Evolutionary conservation across 1,139 yeast genomes (phyloP), one percentile per base, ranked within the genome.

Genomic region (Taphrina confusa): DNA sequence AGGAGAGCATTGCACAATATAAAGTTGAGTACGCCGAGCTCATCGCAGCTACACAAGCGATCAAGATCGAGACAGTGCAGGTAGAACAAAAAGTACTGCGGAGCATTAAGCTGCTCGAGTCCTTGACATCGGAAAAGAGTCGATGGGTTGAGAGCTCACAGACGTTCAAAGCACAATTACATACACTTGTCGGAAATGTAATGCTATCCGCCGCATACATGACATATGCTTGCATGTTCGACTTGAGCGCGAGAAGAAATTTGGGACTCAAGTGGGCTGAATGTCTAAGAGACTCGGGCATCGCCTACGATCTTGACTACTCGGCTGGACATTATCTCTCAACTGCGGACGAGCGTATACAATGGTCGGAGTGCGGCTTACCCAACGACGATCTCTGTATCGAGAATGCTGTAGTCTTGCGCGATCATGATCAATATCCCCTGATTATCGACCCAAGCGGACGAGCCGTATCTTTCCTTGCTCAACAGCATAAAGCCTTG

Each of bases 401-500:
- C 34, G 92, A 85, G 60, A 91, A 89, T 69, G 79, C 84, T 47
- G 72, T 81, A 0, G 78, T 87, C 47, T 67, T 86, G 58, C 72
- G 74, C 14, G 67, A 76, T 1, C 66, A 73, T 3, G 63, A 65
- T 12, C 73, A 78, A 20, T 76, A 75, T 54, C 86, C 94, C 0
- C 76, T 82, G 47, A 75, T 91, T 6, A 78, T 91, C 59, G 97
- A 91, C 70, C 96, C 97, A 0, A 75, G 84, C 0, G 80, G 82
- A 0, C 69, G 75, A 3, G 72, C 82, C 8, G 66, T 79, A 0
- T 75, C 77, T 0, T 74, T 80, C 12, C 64, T 88, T 25, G 62
- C 67, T 1, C 68, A 72, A 18, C 69, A 71, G 34, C 65, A 69
- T 36, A 16, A 45, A n/a, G 61, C 63, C 16, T 74, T 75, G 39